Base-by-base conservation (phyloP, 148 eudicot species). In the Beta vulgaris region DNA sequence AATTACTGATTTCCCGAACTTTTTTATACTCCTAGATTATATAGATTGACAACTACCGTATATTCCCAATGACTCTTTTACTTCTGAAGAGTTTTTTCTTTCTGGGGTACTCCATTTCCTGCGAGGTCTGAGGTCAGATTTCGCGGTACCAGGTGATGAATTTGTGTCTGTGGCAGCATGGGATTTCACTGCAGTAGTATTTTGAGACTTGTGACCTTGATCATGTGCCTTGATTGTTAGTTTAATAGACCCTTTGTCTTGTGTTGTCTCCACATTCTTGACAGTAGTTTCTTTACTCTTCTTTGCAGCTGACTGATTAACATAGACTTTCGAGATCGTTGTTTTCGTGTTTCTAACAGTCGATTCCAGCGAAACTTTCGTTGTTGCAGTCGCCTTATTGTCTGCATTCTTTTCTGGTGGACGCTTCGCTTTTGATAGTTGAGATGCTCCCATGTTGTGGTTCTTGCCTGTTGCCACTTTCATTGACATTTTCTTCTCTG, bases 81-180 rank as follows among this genome's bases (percentile, higher is more conserved):
- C 72, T 63, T 49, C 16, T 54, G 36, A 31, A 39, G 18, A 35
- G 40, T 59, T 4, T 25, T 37, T 9, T 76, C 64, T 77, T n/a
- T 67, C 66, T 2, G 77, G 23, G 21, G 77, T 76, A 69, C 65
- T 81, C 74, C 83, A 81, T 76, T 60, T 72, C 42, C 63, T 68
- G 14, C 80, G 80, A 76, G 77, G 74, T 29, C 44, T 81, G 28
- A 58, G 43, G 46, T 81, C 80, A 23, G 64, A 49, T 14, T 53
- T 58, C 63, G 48, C 63, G 12, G 78, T 19, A 48, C 54, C 34
- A 59, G 68, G 42, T 14, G 40, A n/a, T 21, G 73, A 34, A n/a
- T 23, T 44, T 8, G 54, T 40, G 26, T 12, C 25, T 9, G 18
- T 40, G 6, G 19, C 26, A 44, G 71, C 43, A 66, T 67, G 54